Base-by-base conservation (phyloP, 106 monocot genomes). In the Acorus gramineus region DNA sequence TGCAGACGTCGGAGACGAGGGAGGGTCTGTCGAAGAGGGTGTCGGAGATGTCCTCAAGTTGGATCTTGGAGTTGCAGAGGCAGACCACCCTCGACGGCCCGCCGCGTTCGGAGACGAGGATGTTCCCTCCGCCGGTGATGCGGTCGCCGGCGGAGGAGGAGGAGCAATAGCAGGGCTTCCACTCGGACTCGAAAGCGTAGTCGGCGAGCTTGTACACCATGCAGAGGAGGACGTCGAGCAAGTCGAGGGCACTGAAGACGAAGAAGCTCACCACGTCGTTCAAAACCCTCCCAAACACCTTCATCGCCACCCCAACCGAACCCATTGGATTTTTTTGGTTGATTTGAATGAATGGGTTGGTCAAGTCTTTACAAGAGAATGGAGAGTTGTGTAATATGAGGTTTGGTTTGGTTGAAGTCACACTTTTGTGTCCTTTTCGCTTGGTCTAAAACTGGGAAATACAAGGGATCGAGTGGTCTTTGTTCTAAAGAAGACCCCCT, bases 31-130 rank as follows among this genome's bases (percentile, higher is more conserved):
- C 71, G 72, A 86, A 86, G 14, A 94, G 86, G 0, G 93, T 94
- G 62, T 94, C 93, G 58, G 93, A 94, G 48, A 89, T 80, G 70
- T 93, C 93, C 53, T 89, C 93, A 2, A 86, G 77, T 59, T 83
- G 78, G 49, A 89, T 74, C 70, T 81, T 83, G 44, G 63, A 64
- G 45, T 77, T 71, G n/a, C 76, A 85, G 62, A 93, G 71, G 67
- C 73, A 69, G 43, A 89, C 78, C 5, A 86, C 75, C 70, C 84
- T 89, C 6, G 86, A 78, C 14, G 63, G 68, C 6, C 84, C 82
- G 50, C 77, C 78, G 59, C 42, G 49, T 46, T 80, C 89, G 14
- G 93, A 77, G 43, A 93, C 81, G 14, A 83, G 66, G 48, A 84
- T 87, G 57, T 73, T 73, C 50, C 82, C 84, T 46, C 70, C 61